Conservation (phyloP, 345 rosid species). For the Eucalyptus marginata region DNA sequence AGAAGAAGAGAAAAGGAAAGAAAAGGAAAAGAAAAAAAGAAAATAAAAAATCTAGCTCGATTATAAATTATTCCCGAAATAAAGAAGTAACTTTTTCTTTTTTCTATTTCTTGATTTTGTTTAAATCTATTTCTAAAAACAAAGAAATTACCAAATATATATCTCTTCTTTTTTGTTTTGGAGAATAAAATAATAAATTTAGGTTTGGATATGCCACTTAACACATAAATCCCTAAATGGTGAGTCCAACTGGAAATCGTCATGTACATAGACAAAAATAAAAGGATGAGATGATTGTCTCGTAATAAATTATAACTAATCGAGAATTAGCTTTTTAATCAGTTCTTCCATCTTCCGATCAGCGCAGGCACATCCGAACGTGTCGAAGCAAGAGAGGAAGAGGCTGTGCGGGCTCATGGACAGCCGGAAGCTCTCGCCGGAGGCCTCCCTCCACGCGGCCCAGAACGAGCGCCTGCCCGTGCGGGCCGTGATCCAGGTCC, state of each 20-base stretch:
- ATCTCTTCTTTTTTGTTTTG: too few species aligned
- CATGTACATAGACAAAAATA: not conserved
- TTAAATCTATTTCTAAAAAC: too few species aligned
- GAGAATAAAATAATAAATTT: too few species aligned
- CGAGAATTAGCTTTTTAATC: not conserved
- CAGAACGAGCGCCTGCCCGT: constrained; percentile 83
- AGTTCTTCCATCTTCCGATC: not conserved
- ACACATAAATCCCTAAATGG: too few species aligned
- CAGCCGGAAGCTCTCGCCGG: constrained; percentile 53
- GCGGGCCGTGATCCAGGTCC: constrained; percentile 67
- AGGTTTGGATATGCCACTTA: too few species aligned
- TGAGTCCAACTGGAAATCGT: not conserved
- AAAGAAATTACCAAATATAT: too few species aligned
- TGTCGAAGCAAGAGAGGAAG: constrained; percentile 70
- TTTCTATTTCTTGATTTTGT: rapidly evolving
- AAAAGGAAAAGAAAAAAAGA: too few species aligned
- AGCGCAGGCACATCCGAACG: constrained; percentile 56
- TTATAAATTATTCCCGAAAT: rapidly evolving
- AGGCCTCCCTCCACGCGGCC: constrained; percentile 76
- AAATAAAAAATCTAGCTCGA: too few species aligned
- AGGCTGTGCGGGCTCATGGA: constrained; percentile 57
- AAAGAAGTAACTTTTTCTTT: too few species aligned
- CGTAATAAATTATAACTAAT: not conserved
- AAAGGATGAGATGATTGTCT: not conserved
- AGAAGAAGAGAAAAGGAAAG: too few species aligned